These are phyloP conservation scores for Cyclostephanos invisitatus DNA, from an alignment of 108 stramenopile genomes.

Conservation along the genomic window DNA sequence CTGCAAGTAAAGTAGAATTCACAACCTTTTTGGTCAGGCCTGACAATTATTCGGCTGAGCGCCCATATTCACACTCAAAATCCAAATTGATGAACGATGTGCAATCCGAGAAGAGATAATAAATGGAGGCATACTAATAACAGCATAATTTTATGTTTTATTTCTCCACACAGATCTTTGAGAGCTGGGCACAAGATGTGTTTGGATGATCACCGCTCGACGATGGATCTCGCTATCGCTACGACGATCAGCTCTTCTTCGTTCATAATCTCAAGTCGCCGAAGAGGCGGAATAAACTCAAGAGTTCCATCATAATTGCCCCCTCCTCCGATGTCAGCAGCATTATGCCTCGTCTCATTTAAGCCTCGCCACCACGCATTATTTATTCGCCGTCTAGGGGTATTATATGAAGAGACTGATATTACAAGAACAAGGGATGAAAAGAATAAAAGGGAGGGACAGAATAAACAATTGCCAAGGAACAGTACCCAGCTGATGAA, in stretches of 20 bases:
- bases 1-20: too few species aligned
- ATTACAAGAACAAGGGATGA: too few species aligned
- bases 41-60: too few species aligned
- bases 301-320: background rate
- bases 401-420: background rate
- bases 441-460: background rate
- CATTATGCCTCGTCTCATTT: background rate
- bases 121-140: too few species aligned
- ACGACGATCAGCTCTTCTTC: constrained; percentile 26
- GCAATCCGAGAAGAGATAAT: too few species aligned
- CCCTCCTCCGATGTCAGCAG: background rate
- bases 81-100: too few species aligned
- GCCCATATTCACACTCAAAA: too few species aligned
- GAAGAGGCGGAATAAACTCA: background rate
- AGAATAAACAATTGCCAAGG: background rate
- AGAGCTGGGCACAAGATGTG: background rate
- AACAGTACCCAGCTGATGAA: background rate
- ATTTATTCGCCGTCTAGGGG: background rate
- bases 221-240: constrained; percentile 28
- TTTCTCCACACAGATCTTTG: too few species aligned
- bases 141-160: too few species aligned
- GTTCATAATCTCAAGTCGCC: background rate
- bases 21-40: too few species aligned
- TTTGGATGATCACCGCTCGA: constrained; percentile 15
- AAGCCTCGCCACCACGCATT: background rate